phyloP scores from a whole-genome alignment of 2,329 filamentous ascomycete genomes.

The Calonectria leucothoes region DNA sequence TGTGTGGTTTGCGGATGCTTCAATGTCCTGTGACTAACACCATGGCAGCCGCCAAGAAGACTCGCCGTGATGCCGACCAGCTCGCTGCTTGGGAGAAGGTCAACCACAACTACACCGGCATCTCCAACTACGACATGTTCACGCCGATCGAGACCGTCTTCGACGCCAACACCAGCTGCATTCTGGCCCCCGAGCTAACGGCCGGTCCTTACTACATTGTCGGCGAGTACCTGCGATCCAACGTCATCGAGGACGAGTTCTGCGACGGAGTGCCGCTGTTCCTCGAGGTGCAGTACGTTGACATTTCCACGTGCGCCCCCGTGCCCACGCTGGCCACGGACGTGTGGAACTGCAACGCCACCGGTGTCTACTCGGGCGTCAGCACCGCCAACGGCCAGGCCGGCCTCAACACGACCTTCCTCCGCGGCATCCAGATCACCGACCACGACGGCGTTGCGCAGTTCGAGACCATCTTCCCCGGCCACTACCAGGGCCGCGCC shows the following conservation, averaged over 20 bases:
- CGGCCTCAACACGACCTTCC: conserved; percentile 50
- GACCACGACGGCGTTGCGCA: conserved; percentile 54
- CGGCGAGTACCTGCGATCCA: conserved; percentile 51
- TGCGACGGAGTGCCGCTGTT: conserved; percentile 50
- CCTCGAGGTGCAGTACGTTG: conserved; percentile 57
- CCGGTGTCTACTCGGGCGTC: background rate
- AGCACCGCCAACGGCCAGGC: conserved; percentile 44
- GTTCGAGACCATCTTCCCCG: conserved; percentile 57
- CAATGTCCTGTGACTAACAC: background rate
- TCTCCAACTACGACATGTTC: conserved; percentile 13
- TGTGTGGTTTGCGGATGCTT: background rate
- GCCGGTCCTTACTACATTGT: conserved; percentile 42
- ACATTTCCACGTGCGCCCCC: conserved; percentile 54
- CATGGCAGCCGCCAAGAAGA: background rate
- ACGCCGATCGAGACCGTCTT: conserved; percentile 15
- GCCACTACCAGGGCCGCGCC: conserved; percentile 55
- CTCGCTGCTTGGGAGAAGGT: conserved; percentile 8
- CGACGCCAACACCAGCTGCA: conserved; percentile 23
- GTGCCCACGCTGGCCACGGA: conserved; percentile 54
- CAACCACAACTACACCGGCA: conserved; percentile 23
- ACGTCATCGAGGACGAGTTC: conserved; percentile 53
- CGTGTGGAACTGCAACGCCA: conserved; percentile 47
- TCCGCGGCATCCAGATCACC: conserved; percentile 54
- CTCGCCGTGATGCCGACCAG: background rate
- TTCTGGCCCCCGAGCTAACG: conserved; percentile 21